Evolutionary conservation across 495 filamentous ascomycete species (phyloP), one percentile per base, ranked within the genome.

Genomic region (Tuber magnatum): DNA sequence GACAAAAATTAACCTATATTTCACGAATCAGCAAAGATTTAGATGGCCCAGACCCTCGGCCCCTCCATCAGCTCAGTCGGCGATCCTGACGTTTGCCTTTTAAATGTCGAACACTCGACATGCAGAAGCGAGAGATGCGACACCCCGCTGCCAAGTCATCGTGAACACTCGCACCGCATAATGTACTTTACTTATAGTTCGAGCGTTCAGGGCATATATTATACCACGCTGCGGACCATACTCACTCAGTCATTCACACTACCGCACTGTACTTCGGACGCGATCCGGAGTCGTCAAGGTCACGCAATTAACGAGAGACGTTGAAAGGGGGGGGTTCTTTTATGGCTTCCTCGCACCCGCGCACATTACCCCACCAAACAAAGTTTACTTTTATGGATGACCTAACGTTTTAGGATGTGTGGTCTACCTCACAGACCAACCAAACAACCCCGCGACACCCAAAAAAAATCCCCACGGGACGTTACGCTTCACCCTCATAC

Each of bases 101-200:
- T 18, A 20, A 35, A 65, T 18, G 28, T 65, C 56, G 14, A 65
- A 65, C 14, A 5, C 28, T 35, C 56, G 28, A 65, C 56, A 35
- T 65, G 56, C 56, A 35, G 56, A 65, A 35, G 56, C 56, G 56
- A 65, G 56, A 65, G 56, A 65, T 65, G 56, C 32, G 28, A 35
- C 56, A 65, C 28, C 56, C 28, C 18, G 1, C 28, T 20, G 14
- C 4, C 28, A 35, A 35, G 56, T 18, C 35, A 65, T 65, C 56
- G 56, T 65, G 56, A 65, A 35, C 14, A 65, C 10, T 20, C 18
- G 28, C 2, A 32, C n/a, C 51, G n/a, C 8, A 61, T 35, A n/a
- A n/a, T n/a, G n/a, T n/a, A n/a, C n/a, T n/a, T n/a, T n/a, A 20
- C 28, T 61, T 8, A 18, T 65, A 10, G 28, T 35, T 12, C 28